phyloP scores from a whole-genome alignment of 176 grass and related monocot genomes.

The Bolboschoenus planiculmis region DNA sequence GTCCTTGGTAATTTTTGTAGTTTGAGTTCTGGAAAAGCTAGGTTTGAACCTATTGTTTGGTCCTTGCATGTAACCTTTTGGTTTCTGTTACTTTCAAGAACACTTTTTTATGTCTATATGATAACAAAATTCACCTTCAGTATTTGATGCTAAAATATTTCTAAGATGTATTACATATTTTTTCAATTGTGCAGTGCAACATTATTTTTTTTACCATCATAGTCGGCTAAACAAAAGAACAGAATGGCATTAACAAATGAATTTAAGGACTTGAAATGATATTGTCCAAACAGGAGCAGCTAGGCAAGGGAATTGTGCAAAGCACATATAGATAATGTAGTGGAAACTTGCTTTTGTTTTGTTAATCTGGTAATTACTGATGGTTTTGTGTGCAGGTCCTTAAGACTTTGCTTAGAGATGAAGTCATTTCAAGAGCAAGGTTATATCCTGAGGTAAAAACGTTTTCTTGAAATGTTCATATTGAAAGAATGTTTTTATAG shows the following conservation, averaged over 20 bases:
- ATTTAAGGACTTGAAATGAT: neutral
- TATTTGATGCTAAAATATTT: neutral
- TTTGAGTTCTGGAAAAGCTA: neutral
- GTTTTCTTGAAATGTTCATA: neutral
- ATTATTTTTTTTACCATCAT: neutral
- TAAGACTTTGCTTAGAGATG: slow-evolving; percentile 67
- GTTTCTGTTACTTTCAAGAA: neutral
- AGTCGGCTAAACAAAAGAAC: neutral
- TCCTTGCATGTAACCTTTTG: neutral
- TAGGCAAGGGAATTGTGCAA: neutral
- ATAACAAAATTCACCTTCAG: neutral
- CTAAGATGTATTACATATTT: neutral
- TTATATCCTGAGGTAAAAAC: slow-evolving; percentile 52
- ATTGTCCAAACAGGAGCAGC: too few species aligned
- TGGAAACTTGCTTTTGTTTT: neutral
- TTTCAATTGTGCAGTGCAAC: neutral
- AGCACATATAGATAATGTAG: neutral
- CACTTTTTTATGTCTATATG: neutral
- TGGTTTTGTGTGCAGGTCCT: slow-evolving; percentile 49
- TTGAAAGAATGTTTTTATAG: neutral
- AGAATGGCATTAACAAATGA: neutral
- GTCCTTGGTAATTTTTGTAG: neutral
- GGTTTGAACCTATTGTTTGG: neutral
- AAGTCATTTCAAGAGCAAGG: slow-evolving; percentile 49
- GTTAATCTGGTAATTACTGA: neutral